Percentiles rank a stretch among this genome's conserved stretches.
phyloP scores from a whole-genome alignment of 768 basidiomycete genomes.

The Collybiopsis luxurians region DNA sequence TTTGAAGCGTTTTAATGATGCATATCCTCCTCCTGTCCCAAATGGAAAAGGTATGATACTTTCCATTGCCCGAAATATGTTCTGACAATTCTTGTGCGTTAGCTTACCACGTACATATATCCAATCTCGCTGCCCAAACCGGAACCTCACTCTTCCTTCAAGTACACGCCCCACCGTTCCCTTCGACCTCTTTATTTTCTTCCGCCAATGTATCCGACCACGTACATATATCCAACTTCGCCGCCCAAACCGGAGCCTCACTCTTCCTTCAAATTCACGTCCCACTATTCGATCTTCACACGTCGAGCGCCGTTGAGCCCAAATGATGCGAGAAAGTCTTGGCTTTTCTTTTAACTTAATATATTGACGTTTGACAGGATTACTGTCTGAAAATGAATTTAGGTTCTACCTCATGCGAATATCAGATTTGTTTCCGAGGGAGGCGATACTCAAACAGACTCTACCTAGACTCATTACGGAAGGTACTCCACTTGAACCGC shows the following conservation, averaged over 20 bases:
- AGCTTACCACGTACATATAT: conserved; percentile 71
- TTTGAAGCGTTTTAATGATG: conserved; percentile 56
- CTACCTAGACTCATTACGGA: no score
- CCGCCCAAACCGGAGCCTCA: conserved; percentile 87
- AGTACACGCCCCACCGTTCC: conserved; percentile 55
- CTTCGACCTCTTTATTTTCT: conserved; percentile 15
- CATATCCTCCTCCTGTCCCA: conserved; percentile 28
- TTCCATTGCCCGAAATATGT: conserved; percentile 5
- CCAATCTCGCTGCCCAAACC: conserved; percentile 83
- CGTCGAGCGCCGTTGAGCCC: no score
- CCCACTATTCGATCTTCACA: conserved; percentile 57
- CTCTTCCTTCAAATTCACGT: conserved; percentile 77
- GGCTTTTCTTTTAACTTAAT: no score
- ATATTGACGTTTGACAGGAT: no score
- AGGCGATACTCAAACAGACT: no score
- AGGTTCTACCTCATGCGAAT: no score
- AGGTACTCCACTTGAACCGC: no score
- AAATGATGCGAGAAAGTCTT: no score
- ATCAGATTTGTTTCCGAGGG: no score
- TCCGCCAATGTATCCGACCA: conserved; percentile 38
- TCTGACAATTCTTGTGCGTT: background rate
- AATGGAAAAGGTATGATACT: conserved; percentile 21
- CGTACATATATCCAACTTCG: conserved; percentile 81
- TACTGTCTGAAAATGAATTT: no score
- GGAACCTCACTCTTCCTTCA: conserved; percentile 90